Percentiles rank a stretch among this genome's conserved stretches.
phyloP scores from a whole-genome alignment of 108 stramenopile species.

The Craspedostauros australis region DNA sequence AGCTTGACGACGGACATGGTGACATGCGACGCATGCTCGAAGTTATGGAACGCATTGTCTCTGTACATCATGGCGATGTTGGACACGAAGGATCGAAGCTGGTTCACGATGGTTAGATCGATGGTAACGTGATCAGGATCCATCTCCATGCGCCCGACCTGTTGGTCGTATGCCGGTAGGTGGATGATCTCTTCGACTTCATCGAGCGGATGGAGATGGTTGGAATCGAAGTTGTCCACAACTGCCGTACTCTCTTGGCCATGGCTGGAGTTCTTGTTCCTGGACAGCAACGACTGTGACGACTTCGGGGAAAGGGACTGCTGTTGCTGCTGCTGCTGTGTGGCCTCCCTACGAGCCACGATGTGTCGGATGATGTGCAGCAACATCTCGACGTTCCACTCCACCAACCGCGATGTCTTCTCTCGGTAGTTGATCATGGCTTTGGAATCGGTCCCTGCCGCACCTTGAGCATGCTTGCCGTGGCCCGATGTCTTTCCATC shows the following conservation, averaged over 20 bases:
- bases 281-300: no score
- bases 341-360: neutral
- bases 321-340: no score
- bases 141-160: neutral
- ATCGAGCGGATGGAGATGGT: conserved; percentile 1
- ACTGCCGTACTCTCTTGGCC: no score
- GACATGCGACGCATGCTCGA: conserved; percentile 40
- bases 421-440: no score
- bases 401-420: conserved; percentile 1
- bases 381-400: conserved; percentile 8
- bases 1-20: no score
- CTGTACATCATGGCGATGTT: conserved; percentile 21
- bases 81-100: conserved; percentile 1
- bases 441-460: no score
- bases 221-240: neutral
- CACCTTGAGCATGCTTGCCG: no score
- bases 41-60: conserved; percentile 37
- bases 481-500: no score
- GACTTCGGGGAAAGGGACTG: no score
- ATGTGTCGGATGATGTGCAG: neutral
- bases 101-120: neutral
- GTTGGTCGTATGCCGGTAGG: conserved; percentile 6
- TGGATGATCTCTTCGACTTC: conserved; percentile 13
- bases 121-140: neutral
- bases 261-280: no score